These are phyloP conservation scores for Amniculicola lignicola DNA, from an alignment of 495 filamentous ascomycete species.

Conservation along the genomic window DNA sequence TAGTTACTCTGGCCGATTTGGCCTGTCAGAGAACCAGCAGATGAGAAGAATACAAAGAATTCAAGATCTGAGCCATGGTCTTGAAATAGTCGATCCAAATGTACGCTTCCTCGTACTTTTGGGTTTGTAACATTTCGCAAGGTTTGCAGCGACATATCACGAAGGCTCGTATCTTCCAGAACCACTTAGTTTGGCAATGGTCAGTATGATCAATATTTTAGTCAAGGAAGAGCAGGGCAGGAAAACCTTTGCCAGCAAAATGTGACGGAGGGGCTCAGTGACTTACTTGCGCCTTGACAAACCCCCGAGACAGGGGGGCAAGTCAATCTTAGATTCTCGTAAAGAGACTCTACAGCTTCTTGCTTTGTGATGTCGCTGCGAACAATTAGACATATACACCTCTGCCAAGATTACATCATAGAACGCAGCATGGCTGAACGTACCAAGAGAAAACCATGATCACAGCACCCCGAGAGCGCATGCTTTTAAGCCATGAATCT, in stretches of 20 bases:
- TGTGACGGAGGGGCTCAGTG: too few relatives aligned
- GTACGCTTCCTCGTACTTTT: background rate
- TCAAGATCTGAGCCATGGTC: constrained; percentile 3
- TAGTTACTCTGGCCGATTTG: background rate
- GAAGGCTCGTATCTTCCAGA: background rate
- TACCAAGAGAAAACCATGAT: background rate
- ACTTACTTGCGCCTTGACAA: background rate
- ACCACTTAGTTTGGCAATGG: too few relatives aligned
- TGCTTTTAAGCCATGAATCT: background rate
- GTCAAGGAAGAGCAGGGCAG: too few relatives aligned
- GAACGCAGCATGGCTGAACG: too few relatives aligned
- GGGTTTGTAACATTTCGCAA: background rate
- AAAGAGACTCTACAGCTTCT: background rate
- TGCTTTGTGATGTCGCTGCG: background rate
- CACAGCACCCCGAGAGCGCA: background rate
- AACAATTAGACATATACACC: too few relatives aligned
- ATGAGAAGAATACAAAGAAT: background rate
- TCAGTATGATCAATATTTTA: too few relatives aligned
- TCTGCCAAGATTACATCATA: too few relatives aligned
- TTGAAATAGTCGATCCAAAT: background rate
- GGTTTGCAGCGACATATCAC: background rate
- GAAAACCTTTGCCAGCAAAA: too few relatives aligned
- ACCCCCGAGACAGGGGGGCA: background rate
- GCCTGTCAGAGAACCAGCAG: background rate
- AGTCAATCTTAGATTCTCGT: background rate